phyloP scores from a whole-genome alignment of 805 yeast species.

The Saturnispora galanensis region DNA sequence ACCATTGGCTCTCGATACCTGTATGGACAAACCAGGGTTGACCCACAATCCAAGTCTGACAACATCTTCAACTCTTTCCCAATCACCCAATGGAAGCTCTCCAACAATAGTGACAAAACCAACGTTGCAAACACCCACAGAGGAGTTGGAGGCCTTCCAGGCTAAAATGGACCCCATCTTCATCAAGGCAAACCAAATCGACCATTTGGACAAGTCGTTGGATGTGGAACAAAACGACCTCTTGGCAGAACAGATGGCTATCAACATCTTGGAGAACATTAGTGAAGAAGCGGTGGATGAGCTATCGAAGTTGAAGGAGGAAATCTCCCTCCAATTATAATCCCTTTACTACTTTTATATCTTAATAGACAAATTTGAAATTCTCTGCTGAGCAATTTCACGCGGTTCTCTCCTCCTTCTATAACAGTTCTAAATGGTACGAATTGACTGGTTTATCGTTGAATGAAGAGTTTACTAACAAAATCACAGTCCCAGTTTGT shows the following conservation, averaged over 20 bases:
- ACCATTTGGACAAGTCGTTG: constrained; percentile 22
- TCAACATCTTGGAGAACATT: constrained; percentile 23
- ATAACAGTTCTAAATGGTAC: constrained; percentile 6
- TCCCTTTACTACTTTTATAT: neutral
- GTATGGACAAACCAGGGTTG: constrained; percentile 7
- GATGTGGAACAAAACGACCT: constrained; percentile 21
- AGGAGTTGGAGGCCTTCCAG: neutral
- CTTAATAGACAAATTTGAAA: too few relatives aligned
- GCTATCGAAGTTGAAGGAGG: constrained; percentile 21
- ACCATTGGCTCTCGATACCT: constrained; percentile 2
- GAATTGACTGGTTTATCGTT: neutral
- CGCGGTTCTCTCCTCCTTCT: neutral
- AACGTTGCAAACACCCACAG: neutral
- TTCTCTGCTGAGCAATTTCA: too few relatives aligned
- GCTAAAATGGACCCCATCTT: constrained; percentile 18
- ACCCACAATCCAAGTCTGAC: constrained; percentile 5
- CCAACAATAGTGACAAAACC: neutral
- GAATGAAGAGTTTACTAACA: constrained; percentile 3
- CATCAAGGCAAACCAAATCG: constrained; percentile 25
- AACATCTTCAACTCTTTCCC: constrained; percentile 2
- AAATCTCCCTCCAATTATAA: constrained; percentile 17
- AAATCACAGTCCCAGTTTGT: constrained; percentile 50
- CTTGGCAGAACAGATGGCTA: constrained; percentile 28
- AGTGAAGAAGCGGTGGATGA: constrained; percentile 26
- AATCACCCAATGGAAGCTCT: neutral